Evolutionary conservation across 2,329 filamentous ascomycete genomes (phyloP), one percentile per base, ranked within the genome.

Genomic region (Pseudogymnoascus destructans): DNA sequence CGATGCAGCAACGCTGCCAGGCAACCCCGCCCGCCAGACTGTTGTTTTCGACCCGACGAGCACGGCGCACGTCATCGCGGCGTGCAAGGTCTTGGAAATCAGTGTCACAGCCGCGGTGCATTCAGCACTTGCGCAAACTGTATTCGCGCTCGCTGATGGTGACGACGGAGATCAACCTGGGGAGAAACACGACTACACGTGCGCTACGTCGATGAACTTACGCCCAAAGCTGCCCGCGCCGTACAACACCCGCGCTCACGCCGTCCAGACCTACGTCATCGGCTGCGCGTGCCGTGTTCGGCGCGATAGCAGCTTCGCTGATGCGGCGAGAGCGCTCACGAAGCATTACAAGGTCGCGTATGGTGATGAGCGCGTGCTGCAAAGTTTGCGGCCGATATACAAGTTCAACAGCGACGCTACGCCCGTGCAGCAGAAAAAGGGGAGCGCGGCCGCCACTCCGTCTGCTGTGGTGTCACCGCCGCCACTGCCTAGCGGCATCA

Each of bases 131-230:
- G 61, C 61, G 15, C 23, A 61, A 25, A 55, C 57, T 11, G 38
- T 61, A 2, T 62, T 62, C 32, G 59, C 54, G 13, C 23, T 62
- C 27, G 21, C 42, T 52, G 21, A 23, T 21, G 15, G 17, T 13
- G 42, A 52, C 27, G 27, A 30, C 27, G 27, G 27, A 30, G 27
- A 30, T 30, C 27, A 3, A 30, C 9, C 27, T 30, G 6, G 27
- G 27, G 27, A 30, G 9, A 52, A 52, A 23, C 6, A 42, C 19
- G 42, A 52, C 27, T 52, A 52, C 27, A 23, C 42, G 42, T 23
- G 19, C 11, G 40, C 62, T 13, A 62, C 62, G 62, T 55, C 62
- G 15, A 61, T 63, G 38, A 63, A 61, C 54, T 56, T 61, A 33
- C 56, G 62, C 27, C 35, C 46, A 19, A 58, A 63, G 21, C 52